Evolutionary conservation across 805 yeast species (phyloP).

Genomic region (Suhomyces faveliae): DNA sequence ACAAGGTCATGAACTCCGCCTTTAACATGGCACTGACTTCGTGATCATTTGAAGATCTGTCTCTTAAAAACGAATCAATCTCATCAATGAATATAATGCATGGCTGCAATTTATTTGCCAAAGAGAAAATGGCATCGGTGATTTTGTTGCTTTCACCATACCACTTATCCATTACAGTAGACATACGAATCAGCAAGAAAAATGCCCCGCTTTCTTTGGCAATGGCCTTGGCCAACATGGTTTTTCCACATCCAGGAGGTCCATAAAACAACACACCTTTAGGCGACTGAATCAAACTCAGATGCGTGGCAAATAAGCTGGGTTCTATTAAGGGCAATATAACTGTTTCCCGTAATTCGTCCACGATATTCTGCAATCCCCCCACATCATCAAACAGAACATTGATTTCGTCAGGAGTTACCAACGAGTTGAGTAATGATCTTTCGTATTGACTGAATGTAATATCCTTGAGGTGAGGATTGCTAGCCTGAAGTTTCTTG

Average conservation of each 20-base stretch:
- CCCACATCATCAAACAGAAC: conserved; percentile 83
- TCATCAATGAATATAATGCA: conserved; percentile 95
- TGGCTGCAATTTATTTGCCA: conserved; percentile 88
- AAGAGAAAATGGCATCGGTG: conserved; percentile 86
- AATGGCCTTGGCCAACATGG: conserved; percentile 94
- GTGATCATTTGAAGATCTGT: conserved; percentile 80
- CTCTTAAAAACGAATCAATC: conserved; percentile 90
- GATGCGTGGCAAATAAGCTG: conserved; percentile 66
- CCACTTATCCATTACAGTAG: conserved; percentile 95
- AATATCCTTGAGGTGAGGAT: conserved; percentile 57
- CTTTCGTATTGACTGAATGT: conserved; percentile 73
- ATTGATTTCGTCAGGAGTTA: conserved; percentile 79
- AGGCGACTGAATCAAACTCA: conserved; percentile 77
- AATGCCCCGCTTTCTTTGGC: conserved; percentile 91
- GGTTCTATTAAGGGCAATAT: conserved; percentile 80
- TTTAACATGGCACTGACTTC: conserved; percentile 93
- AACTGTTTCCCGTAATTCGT: conserved; percentile 84
- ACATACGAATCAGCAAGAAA: conserved; percentile 88
- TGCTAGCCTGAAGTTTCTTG: conserved; percentile 37
- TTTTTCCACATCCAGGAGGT: conserved; percentile 98
- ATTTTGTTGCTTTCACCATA: conserved; percentile 95
- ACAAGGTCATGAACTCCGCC: conserved; percentile 95
- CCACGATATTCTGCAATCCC: conserved; percentile 78
- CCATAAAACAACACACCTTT: conserved; percentile 92
- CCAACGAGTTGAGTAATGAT: conserved; percentile 70